Evolutionary conservation across 768 basidiomycete genomes (phyloP).

Genomic region (Pisolithus albus): DNA sequence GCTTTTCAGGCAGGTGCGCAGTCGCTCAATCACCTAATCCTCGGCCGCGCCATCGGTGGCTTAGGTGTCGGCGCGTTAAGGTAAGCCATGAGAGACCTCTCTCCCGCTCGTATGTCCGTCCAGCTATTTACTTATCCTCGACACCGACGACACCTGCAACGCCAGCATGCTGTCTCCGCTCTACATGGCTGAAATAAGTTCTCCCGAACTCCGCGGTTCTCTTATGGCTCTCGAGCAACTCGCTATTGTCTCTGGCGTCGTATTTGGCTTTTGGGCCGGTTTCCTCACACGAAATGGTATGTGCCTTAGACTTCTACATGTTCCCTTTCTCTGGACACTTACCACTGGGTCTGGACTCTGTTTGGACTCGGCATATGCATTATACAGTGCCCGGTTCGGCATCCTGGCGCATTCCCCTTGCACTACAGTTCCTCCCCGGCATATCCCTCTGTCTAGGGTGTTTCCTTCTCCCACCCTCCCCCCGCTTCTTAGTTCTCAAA

Average conservation of each 20-base stretch:
- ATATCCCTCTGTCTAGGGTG: conserved; percentile 57
- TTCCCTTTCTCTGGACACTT: not conserved
- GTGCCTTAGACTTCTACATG: not conserved
- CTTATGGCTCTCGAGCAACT: conserved; percentile 76
- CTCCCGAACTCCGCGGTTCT: conserved; percentile 73
- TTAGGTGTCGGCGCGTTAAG: conserved; percentile 74
- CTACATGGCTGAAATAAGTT: conserved; percentile 81
- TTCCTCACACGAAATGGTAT: conserved; percentile 61
- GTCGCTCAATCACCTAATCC: conserved; percentile 47
- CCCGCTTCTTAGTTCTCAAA: conserved; percentile 40
- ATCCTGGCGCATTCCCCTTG: conserved; percentile 77
- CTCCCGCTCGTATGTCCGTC: not conserved
- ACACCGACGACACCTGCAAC: not conserved
- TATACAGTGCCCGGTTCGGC: conserved; percentile 48
- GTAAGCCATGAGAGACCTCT: conserved; percentile 24
- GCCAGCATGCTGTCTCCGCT: conserved; percentile 69
- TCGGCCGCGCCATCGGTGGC: conserved; percentile 72
- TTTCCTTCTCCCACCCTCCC: conserved; percentile 42
- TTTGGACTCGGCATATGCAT: not conserved
- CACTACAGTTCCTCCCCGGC: conserved; percentile 65
- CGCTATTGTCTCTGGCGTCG: conserved; percentile 74
- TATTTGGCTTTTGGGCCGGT: conserved; percentile 79
- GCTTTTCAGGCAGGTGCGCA: conserved; percentile 58
- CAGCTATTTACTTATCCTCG: no score
- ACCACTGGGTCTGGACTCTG: not conserved